Evolutionary conservation across 2,329 filamentous ascomycete species (phyloP).

Genomic region (Arthrocladium fulminans): DNA sequence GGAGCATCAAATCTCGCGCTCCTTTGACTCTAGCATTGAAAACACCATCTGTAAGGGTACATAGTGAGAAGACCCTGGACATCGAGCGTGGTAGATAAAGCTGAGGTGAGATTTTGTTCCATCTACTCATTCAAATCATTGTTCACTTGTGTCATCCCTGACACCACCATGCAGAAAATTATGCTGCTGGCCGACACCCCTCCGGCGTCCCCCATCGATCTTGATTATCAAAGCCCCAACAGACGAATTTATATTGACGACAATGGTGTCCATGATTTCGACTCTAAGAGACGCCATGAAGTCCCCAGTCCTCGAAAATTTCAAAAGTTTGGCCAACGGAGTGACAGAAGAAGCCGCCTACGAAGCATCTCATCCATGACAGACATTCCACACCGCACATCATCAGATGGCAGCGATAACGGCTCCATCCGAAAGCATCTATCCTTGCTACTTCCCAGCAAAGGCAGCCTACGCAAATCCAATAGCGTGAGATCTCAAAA

Average conservation of each 20-base stretch:
- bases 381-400: conserved; percentile 1
- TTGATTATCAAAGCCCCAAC: not conserved
- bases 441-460: not conserved
- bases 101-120: not conserved
- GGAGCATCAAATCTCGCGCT: not conserved
- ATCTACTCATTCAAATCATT: not conserved
- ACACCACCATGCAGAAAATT: conserved; percentile 1
- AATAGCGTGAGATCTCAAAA: conserved; percentile 7
- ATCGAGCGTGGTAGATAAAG: not conserved
- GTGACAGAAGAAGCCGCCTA: not conserved
- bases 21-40: not conserved
- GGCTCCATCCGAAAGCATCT: conserved; percentile 5
- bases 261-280: conserved; percentile 7
- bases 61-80: not conserved
- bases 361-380: conserved; percentile 8
- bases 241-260: conserved; percentile 5
- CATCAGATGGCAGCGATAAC: conserved; percentile 6
- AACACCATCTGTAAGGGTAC: not conserved
- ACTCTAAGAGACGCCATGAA: conserved; percentile 1
- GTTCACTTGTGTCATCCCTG: conserved; percentile 4
- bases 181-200: conserved; percentile 7
- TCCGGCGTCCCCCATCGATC: not conserved
- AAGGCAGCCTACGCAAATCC: conserved; percentile 2
- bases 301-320: not conserved
- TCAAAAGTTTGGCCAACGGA: conserved; percentile 1